Evolutionary conservation across 116 monocot species (phyloP).

Genomic region (Papilionanthe hybrid): DNA sequence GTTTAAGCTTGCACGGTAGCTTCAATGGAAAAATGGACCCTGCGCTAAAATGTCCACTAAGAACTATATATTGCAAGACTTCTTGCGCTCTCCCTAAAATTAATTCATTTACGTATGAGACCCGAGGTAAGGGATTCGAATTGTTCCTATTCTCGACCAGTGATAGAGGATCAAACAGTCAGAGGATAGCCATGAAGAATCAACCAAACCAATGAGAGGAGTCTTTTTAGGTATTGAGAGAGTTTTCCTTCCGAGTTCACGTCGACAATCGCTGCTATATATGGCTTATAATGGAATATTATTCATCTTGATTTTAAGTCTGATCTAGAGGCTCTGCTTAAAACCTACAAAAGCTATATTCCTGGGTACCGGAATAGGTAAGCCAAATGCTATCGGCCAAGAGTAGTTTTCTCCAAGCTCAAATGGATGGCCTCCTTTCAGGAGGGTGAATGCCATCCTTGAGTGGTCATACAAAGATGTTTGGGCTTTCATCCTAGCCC

Average conservation of each 20-base stretch:
- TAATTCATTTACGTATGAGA: constrained; percentile 93
- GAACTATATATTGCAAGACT: constrained; percentile 93
- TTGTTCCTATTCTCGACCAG: no score
- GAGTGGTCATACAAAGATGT: constrained; percentile 99
- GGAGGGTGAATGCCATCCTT: constrained; percentile 98
- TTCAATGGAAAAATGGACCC: constrained; percentile 20
- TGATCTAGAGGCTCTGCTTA: constrained; percentile 70
- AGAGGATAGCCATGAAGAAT: no score
- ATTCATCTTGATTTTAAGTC: constrained; percentile 86
- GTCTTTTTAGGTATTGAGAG: no score
- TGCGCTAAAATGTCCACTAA: constrained; percentile 50
- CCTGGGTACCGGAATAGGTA: constrained; percentile 94
- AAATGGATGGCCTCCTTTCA: constrained; percentile 95
- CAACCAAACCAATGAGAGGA: no score
- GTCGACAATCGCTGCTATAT: constrained; percentile 37
- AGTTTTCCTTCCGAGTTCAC: no score
- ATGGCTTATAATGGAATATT: constrained; percentile 79
- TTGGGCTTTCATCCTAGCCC: constrained; percentile 90
- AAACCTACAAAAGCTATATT: constrained; percentile 94
- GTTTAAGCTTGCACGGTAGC: no score
- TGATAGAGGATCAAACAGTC: no score
- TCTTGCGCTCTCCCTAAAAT: constrained; percentile 85
- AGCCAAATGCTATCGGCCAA: constrained; percentile 94
- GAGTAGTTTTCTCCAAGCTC: constrained; percentile 97
- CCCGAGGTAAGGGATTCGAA: constrained; percentile 21